Evolutionary conservation across 371 early-diverging fungal species (phyloP).

Genomic region (Rhizopus sp.): DNA sequence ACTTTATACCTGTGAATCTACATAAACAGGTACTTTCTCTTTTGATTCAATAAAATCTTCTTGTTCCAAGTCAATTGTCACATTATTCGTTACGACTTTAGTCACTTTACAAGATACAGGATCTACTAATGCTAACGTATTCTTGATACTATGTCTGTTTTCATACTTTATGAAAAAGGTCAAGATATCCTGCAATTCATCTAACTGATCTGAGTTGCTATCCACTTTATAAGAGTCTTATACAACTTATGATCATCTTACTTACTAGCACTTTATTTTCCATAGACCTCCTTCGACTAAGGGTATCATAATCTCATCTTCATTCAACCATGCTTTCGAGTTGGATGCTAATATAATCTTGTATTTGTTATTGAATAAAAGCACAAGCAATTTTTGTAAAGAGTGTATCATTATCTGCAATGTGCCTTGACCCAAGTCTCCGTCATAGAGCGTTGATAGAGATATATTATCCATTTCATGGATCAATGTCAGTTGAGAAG

Average conservation of each 20-base stretch:
- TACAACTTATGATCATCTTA: background rate
- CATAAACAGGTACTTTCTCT: constrained; percentile 29
- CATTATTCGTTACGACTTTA: constrained; percentile 38
- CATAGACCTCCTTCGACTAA: constrained; percentile 32
- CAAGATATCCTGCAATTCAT: constrained; percentile 31
- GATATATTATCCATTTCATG: constrained; percentile 18
- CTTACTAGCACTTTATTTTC: constrained; percentile 36
- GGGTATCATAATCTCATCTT: constrained; percentile 27
- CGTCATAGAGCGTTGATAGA: constrained; percentile 13
- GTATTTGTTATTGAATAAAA: constrained; percentile 23
- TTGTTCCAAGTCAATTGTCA: constrained; percentile 22
- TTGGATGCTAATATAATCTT: constrained; percentile 27
- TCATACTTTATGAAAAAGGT: constrained; percentile 42
- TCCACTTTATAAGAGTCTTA: background rate
- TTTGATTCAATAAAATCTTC: constrained; percentile 25
- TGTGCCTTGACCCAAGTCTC: constrained; percentile 23
- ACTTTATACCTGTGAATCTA: constrained; percentile 11
- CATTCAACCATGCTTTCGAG: constrained; percentile 42
- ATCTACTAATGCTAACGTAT: constrained; percentile 39
- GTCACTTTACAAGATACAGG: constrained; percentile 39
- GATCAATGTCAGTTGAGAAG: constrained; percentile 4
- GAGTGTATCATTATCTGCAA: constrained; percentile 23
- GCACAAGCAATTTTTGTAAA: constrained; percentile 14
- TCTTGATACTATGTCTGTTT: constrained; percentile 41
- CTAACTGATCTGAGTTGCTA: constrained; percentile 25